A percentile compares a stretch with the other conserved stretches of the same genome.
Evolutionary conservation across 176 grass and related monocot species (phyloP).

Genomic region (Triticum timopheevii): DNA sequence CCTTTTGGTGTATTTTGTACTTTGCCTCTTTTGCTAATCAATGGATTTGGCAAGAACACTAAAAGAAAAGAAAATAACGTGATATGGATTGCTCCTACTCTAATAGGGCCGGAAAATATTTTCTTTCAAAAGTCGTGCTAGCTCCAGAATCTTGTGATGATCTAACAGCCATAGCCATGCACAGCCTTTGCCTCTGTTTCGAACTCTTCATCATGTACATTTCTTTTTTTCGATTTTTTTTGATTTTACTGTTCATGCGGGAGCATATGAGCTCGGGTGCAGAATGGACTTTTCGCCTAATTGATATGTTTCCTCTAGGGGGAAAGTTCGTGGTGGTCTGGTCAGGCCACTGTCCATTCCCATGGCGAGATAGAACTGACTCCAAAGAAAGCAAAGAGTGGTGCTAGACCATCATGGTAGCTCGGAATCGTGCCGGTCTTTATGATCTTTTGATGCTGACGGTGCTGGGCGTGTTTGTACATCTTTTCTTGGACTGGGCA

Average conservation of each 20-base stretch:
- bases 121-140: neutral
- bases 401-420: neutral
- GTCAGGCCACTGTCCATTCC: neutral
- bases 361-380: neutral
- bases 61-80: no score
- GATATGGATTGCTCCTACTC: no score
- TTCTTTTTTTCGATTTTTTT: neutral
- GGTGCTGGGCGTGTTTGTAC: neutral
- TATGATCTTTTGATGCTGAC: slow-evolving; percentile 2
- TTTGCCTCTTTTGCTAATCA: no score
- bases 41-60: no score
- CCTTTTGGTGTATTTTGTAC: no score
- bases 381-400: neutral
- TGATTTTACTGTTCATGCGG: no score
- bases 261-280: no score
- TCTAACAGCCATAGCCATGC: neutral
- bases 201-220: neutral
- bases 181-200: neutral
- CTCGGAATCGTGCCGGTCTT: neutral
- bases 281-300: neutral
- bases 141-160: slow-evolving; percentile 5
- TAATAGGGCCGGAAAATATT: neutral
- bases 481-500: neutral
- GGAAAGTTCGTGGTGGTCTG: neutral
- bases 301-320: neutral